Evolutionary conservation across 352 stramenopile genomes (phyloP).

Genomic region (Globisporangium splendens): DNA sequence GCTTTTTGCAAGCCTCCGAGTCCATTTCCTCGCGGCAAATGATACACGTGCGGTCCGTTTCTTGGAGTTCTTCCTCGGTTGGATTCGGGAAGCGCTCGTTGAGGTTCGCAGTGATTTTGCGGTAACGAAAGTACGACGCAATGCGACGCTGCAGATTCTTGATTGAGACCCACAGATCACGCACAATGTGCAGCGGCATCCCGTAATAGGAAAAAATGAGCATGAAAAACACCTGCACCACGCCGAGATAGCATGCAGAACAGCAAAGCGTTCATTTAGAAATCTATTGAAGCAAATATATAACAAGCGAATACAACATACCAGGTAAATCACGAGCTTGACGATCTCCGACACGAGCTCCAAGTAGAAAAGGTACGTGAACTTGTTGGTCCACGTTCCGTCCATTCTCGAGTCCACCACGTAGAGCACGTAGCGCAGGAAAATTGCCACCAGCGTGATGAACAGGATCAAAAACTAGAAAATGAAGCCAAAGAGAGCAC

Average conservation of each 20-base stretch:
- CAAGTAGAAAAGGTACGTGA: slow-evolving; percentile 92
- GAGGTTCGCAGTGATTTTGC: slow-evolving; percentile 94
- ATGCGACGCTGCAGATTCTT: slow-evolving; percentile 84
- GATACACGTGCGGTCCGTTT: slow-evolving; percentile 92
- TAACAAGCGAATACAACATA: slow-evolving; percentile 17
- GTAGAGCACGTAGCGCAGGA: slow-evolving; percentile 91
- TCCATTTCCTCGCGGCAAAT: slow-evolving; percentile 96
- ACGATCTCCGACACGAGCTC: slow-evolving; percentile 94
- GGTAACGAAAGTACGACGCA: slow-evolving; percentile 89
- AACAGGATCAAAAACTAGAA: slow-evolving; percentile 90
- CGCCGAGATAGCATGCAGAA: neutral
- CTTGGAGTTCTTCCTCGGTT: slow-evolving; percentile 93
- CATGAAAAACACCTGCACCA: slow-evolving; percentile 91
- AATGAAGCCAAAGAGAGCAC: neutral
- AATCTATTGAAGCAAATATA: too few relatives aligned
- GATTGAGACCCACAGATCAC: slow-evolving; percentile 94
- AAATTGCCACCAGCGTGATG: slow-evolving; percentile 88
- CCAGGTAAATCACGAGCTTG: slow-evolving; percentile 96
- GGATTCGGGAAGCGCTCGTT: slow-evolving; percentile 95
- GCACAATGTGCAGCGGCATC: slow-evolving; percentile 96
- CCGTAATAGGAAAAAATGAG: slow-evolving; percentile 98
- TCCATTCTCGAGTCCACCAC: slow-evolving; percentile 91
- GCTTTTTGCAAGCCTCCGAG: slow-evolving; percentile 89
- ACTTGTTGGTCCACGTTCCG: slow-evolving; percentile 88
- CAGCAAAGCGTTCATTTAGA: too few relatives aligned